Evolutionary conservation across 225 moss, liverwort and hornwort genomes (phyloP).

Genomic region (Marchantia paleacea): DNA sequence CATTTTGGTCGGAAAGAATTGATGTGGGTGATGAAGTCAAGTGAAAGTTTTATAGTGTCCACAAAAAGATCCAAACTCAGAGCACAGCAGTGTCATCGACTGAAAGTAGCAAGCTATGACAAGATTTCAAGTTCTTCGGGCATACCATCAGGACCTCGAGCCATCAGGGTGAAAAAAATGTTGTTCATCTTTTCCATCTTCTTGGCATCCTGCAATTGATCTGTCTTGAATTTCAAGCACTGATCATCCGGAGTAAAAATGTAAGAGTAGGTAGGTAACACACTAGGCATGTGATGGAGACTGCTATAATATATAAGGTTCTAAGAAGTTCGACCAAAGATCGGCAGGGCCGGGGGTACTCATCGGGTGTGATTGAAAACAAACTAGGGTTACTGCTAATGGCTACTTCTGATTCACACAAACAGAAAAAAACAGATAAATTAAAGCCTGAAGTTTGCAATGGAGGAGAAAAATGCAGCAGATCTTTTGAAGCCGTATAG

Average conservation of each 20-base stretch:
- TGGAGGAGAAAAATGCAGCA: too few relatives aligned
- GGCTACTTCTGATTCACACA: not conserved
- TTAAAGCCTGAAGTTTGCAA: not conserved
- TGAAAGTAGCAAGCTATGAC: not conserved
- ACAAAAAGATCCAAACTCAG: not conserved
- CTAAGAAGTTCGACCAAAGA: not conserved
- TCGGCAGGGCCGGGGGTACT: not conserved
- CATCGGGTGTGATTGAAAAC: not conserved
- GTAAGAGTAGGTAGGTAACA: not conserved
- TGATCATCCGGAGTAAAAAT: slow-evolving; percentile 26
- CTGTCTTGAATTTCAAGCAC: slow-evolving; percentile 92
- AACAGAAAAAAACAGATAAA: not conserved
- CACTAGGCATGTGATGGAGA: not conserved
- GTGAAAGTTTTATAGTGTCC: not conserved
- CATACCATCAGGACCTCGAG: slow-evolving; percentile 89
- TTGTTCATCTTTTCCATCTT: slow-evolving; percentile 99
- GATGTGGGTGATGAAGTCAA: too few relatives aligned
- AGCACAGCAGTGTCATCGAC: not conserved
- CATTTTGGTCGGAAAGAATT: too few relatives aligned
- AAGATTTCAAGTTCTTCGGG: not conserved
- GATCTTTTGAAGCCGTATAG: too few relatives aligned
- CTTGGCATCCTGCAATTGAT: slow-evolving; percentile 86
- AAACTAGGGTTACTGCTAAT: not conserved
- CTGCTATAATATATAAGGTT: too few relatives aligned
- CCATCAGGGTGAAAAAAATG: slow-evolving; percentile 88